phyloP scores from a whole-genome alignment of 2,329 filamentous ascomycete genomes.

The Fonsecaea multimorphosa region DNA sequence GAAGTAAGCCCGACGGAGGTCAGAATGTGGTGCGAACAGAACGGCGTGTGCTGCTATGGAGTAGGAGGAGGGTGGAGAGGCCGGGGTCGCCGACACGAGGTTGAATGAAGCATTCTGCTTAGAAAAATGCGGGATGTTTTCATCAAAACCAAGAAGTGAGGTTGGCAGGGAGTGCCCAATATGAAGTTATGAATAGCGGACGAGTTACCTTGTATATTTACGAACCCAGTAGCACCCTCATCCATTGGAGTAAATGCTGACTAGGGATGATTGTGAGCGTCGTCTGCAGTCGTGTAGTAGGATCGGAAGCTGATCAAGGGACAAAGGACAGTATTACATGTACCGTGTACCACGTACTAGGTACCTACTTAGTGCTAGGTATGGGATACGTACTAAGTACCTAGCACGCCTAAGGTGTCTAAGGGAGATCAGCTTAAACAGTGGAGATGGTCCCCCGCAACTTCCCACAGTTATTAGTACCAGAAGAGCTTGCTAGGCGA shows the following conservation, averaged over 20 bases:
- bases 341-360: too few relatives aligned
- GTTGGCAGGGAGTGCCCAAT: not conserved
- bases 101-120: not conserved
- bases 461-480: not conserved
- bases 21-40: conserved; percentile 87
- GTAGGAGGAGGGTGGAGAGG: conserved; percentile 44
- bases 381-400: too few relatives aligned
- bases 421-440: not conserved
- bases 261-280: not conserved
- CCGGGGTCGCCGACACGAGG: conserved; percentile 3
- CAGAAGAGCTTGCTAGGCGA: not conserved
- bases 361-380: too few relatives aligned
- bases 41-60: conserved; percentile 85
- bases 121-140: too few relatives aligned
- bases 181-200: not conserved
- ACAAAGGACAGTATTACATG: too few relatives aligned
- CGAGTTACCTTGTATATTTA: not conserved
- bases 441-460: not conserved
- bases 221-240: not conserved
- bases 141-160: too few relatives aligned
- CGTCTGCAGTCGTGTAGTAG: too few relatives aligned
- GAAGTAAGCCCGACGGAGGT: conserved; percentile 70
- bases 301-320: too few relatives aligned
- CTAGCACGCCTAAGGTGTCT: too few relatives aligned
- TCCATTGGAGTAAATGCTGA: not conserved